These are phyloP conservation scores for Dothistroma septosporum DNA, from an alignment of 2,329 filamentous ascomycete species.

Conservation along the genomic window DNA sequence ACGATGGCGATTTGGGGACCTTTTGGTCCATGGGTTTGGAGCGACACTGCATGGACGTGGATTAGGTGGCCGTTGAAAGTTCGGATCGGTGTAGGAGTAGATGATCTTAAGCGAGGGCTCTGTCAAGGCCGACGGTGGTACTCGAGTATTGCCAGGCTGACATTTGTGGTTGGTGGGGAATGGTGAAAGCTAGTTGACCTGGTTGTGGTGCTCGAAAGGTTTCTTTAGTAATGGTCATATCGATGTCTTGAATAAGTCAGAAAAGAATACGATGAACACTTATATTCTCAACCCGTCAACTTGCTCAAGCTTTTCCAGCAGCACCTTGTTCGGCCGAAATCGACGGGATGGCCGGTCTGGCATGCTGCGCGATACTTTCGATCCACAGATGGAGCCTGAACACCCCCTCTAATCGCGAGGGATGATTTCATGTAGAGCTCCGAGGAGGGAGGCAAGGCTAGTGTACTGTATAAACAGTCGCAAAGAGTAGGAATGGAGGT, in stretches of 20 bases:
- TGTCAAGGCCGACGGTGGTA: not conserved
- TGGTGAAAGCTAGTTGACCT: not conserved
- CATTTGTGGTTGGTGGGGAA: not conserved
- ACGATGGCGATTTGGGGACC: conserved; percentile 47
- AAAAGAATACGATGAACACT: no score
- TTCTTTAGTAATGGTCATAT: not conserved
- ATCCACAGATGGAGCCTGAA: not conserved
- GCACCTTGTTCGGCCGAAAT: no score
- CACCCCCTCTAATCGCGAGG: not conserved
- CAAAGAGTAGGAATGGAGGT: not conserved
- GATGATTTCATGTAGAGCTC: not conserved
- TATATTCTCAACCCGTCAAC: no score
- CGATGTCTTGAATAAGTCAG: not conserved
- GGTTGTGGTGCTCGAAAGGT: not conserved
- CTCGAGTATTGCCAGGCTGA: conserved; percentile 3
- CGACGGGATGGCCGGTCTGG: no score
- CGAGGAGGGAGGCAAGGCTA: not conserved
- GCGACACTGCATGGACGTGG: conserved; percentile 48
- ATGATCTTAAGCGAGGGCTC: not conserved
- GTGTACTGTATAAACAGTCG: not conserved
- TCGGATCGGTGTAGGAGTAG: not conserved
- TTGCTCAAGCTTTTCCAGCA: no score
- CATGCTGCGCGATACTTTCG: no score
- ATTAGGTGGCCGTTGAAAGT: conserved; percentile 40
- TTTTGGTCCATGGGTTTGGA: conserved; percentile 63